These are phyloP conservation scores for Mucuna pruriens DNA, from an alignment of 306 rosid species.

Conservation along the genomic window DNA sequence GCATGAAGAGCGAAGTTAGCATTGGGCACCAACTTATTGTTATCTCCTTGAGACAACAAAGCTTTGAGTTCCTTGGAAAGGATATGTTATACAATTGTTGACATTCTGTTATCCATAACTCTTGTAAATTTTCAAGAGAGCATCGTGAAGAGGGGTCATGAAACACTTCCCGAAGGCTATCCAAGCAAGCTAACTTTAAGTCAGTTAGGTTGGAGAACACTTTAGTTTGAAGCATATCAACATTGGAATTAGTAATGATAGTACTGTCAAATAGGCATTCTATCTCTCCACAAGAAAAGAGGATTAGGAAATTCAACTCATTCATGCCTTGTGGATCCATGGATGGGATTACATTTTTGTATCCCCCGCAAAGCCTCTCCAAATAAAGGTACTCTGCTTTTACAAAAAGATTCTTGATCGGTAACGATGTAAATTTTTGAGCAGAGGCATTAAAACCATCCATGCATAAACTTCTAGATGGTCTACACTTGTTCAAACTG, in stretches of 20 bases:
- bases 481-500: too few relatives aligned
- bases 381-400: constrained; percentile 9
- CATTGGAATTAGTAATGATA: too few relatives aligned
- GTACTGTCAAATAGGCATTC: constrained; percentile 21
- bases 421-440: background rate
- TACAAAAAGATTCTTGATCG: constrained; percentile 22
- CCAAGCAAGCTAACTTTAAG: constrained; percentile 10
- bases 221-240: too few relatives aligned
- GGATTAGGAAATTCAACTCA: constrained; percentile 11
- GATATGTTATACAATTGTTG: constrained; percentile 15
- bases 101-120: constrained; percentile 8
- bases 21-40: too few relatives aligned
- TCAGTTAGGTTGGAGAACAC: background rate
- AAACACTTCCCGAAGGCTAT: constrained; percentile 5
- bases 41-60: constrained; percentile 15
- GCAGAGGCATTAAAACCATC: constrained; percentile 17
- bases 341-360: constrained; percentile 16
- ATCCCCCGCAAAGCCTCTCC: constrained; percentile 7
- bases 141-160: background rate
- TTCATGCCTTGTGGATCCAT: constrained; percentile 29
- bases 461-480: constrained; percentile 27
- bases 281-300: constrained; percentile 13
- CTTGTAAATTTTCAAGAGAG: constrained; percentile 23
- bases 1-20: constrained; percentile 5
- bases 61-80: constrained; percentile 29